phyloP scores from a whole-genome alignment of 805 yeast species.

The Clavispora vitiphila region DNA sequence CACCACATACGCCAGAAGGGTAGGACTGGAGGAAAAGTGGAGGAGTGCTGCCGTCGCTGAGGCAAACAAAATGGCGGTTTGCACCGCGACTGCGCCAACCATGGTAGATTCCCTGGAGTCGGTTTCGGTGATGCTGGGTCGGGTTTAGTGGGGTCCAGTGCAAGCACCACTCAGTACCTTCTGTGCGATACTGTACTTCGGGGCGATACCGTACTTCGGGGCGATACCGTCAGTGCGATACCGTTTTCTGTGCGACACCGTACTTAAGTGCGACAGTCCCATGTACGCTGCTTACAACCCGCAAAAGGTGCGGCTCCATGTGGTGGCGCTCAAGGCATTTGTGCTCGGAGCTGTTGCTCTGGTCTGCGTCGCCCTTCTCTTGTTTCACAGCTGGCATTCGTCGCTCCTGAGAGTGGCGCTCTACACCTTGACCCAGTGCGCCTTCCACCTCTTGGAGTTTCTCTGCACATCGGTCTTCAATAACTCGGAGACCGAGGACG shows the following conservation, averaged over 20 bases:
- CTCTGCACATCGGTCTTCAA: constrained; percentile 74
- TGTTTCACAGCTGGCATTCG: not conserved
- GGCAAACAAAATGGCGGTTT: constrained; percentile 2
- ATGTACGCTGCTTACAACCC: constrained; percentile 14
- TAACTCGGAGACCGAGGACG: constrained; percentile 56
- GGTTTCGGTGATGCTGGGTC: no score
- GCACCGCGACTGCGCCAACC: constrained; percentile 1
- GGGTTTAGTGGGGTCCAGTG: no score
- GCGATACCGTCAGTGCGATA: no score
- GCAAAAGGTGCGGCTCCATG: constrained; percentile 23
- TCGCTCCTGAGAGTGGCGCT: constrained; percentile 5
- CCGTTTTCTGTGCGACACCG: no score
- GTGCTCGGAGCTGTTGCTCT: constrained; percentile 24
- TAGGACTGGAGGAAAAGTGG: not conserved
- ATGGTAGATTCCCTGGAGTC: no score
- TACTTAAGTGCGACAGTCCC: no score
- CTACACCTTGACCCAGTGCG: constrained; percentile 19
- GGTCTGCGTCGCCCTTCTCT: constrained; percentile 1
- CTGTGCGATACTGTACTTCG: no score
- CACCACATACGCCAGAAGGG: constrained; percentile 14
- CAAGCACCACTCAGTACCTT: no score
- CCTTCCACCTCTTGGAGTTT: constrained; percentile 82
- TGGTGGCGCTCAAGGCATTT: constrained; percentile 28
- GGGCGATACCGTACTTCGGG: no score
- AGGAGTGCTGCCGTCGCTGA: not conserved